These are phyloP conservation scores for Trichoderma citrinoviride DNA, from an alignment of 2,329 filamentous ascomycete species.

Conservation along the genomic window DNA sequence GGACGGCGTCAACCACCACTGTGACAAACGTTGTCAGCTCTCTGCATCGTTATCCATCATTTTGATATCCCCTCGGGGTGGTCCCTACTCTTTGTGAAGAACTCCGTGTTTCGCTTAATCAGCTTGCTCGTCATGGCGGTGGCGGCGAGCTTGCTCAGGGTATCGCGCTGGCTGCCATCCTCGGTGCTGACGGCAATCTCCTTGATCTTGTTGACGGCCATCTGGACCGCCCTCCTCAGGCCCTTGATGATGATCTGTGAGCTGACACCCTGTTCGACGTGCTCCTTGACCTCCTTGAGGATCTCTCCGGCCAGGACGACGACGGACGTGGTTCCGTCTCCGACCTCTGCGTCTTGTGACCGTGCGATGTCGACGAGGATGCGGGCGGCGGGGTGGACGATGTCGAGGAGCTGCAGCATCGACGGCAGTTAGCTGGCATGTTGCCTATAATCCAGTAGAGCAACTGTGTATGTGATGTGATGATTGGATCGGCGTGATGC, in stretches of 20 bases:
- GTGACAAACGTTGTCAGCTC: slow-evolving; percentile 28
- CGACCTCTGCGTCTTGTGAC: slow-evolving; percentile 98
- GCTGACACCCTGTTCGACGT: slow-evolving; percentile 95
- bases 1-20: slow-evolving; percentile 98
- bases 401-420: slow-evolving; percentile 76
- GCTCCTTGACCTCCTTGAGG: slow-evolving; percentile 92
- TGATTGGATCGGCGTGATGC: neutral
- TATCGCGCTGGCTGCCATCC: slow-evolving; percentile 82
- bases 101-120: slow-evolving; percentile 93
- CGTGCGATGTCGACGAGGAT: slow-evolving; percentile 97
- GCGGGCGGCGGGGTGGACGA: slow-evolving; percentile 93
- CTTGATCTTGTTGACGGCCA: slow-evolving; percentile 98
- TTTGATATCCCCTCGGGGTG: neutral
- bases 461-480: no score
- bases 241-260: slow-evolving; percentile 98
- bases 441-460: no score
- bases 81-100: slow-evolving; percentile 87
- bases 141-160: slow-evolving; percentile 80
- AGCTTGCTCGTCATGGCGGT: slow-evolving; percentile 99
- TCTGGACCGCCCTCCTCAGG: slow-evolving; percentile 76
- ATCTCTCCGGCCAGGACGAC: slow-evolving; percentile 98
- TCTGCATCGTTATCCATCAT: neutral
- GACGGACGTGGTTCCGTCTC: slow-evolving; percentile 95
- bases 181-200: slow-evolving; percentile 88
- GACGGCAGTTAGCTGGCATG: slow-evolving; percentile 6